Conservation (phyloP, 768 basidiomycete species). For the Hortiboletus campestris region DNA sequence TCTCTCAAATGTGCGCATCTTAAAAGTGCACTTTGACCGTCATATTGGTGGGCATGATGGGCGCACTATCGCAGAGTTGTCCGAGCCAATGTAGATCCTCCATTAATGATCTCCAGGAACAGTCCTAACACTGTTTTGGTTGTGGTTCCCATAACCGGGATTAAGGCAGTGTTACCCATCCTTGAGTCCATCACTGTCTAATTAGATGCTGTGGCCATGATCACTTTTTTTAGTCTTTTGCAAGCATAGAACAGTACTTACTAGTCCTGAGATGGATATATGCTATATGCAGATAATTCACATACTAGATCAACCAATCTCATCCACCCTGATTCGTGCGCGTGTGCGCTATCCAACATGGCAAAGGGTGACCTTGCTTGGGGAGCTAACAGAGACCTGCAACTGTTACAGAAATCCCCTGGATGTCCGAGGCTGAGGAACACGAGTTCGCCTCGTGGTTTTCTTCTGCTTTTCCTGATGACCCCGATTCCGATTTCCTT, state of each 20-base stretch:
- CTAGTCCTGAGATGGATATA: no score
- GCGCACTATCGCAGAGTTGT: conserved; percentile 14
- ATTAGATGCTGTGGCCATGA: background rate
- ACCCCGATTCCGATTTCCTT: no score
- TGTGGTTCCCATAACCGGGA: conserved; percentile 22
- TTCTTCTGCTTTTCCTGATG: no score
- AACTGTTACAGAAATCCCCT: no score
- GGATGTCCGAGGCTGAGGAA: no score
- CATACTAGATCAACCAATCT: no score
- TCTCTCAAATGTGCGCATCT: no score
- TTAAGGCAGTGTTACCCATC: conserved; percentile 26
- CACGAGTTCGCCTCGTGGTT: no score
- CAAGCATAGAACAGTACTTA: background rate
- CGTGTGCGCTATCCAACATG: conserved; percentile 20
- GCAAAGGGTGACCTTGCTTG: conserved; percentile 26
- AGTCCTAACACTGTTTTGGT: background rate
- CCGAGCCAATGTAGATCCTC: conserved; percentile 21
- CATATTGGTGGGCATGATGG: conserved; percentile 16
- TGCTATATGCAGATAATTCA: no score
- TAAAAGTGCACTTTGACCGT: no score
- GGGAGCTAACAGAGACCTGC: conserved; percentile 14
- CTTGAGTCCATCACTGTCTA: conserved; percentile 19
- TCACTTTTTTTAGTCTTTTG: background rate
- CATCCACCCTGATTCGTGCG: no score
- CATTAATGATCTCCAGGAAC: no score